A percentile compares a stretch with the other conserved stretches of the same genome.
These are phyloP conservation scores for Cotoneaster glaucophyllus DNA, from an alignment of 306 rosid species.

Conservation along the genomic window DNA sequence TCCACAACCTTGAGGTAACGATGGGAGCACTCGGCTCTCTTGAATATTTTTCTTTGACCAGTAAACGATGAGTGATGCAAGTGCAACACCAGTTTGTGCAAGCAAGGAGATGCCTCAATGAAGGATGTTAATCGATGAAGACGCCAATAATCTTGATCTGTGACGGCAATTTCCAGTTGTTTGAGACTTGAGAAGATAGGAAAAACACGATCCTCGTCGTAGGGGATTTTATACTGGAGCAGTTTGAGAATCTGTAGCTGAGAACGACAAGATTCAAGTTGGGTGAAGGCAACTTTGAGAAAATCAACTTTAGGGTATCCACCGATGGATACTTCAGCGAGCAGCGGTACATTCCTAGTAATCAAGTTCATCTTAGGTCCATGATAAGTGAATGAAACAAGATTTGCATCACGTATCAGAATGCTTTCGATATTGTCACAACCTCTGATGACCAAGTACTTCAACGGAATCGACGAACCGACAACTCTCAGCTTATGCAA, in stretches of 20 bases:
- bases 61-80: too few relatives aligned
- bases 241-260: neutral
- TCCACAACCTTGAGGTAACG: neutral
- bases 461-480: neutral
- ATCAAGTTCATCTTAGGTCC: neutral
- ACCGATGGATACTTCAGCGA: neutral
- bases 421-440: neutral
- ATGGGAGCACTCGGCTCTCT: neutral
- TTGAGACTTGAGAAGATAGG: too few relatives aligned
- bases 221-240: neutral
- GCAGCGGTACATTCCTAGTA: neutral
- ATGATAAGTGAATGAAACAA: neutral
- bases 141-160: too few relatives aligned
- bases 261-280: neutral
- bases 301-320: neutral
- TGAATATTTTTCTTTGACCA: too few relatives aligned
- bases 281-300: neutral
- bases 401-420: neutral
- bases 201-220: too few relatives aligned
- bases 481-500: neutral
- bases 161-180: too few relatives aligned
- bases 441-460: neutral
- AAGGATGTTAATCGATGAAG: too few relatives aligned
- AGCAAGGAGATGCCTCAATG: too few relatives aligned
- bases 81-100: too few relatives aligned